phyloP scores from a whole-genome alignment of 345 rosid genomes.

The Dimocarpus longan region DNA sequence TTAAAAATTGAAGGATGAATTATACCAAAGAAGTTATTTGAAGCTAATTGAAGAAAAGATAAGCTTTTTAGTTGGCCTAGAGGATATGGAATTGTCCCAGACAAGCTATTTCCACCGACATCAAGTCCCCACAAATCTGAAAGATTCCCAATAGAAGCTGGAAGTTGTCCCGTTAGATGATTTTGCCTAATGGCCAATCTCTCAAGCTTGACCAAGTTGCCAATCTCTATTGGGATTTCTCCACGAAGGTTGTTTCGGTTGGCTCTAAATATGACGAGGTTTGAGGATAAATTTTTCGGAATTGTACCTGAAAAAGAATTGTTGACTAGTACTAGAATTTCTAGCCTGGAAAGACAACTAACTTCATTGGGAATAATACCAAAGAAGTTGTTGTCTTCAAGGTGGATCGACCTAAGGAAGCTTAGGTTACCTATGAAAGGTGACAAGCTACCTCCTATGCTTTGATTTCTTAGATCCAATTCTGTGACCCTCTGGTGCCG shows the following conservation, averaged over 20 bases:
- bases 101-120: not conserved
- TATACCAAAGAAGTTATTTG: slow-evolving; percentile 15
- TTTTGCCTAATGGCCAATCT: not conserved
- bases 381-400: not conserved
- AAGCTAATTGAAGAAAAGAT: not conserved
- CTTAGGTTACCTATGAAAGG: not conserved
- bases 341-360: slow-evolving; percentile 8
- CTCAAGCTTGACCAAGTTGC: not conserved
- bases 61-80: slow-evolving; percentile 11
- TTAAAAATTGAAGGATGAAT: slow-evolving; percentile 27
- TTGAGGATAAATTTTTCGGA: not conserved
- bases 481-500: not conserved
- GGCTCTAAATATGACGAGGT: not conserved
- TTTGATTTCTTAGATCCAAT: not conserved
- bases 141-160: slow-evolving; percentile 21
- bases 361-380: slow-evolving; percentile 18
- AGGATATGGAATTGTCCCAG: slow-evolving; percentile 20
- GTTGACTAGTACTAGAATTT: not conserved
- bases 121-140: not conserved
- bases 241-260: not conserved
- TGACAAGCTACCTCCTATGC: not conserved
- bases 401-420: not conserved
- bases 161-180: slow-evolving; percentile 11
- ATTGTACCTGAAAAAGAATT: slow-evolving; percentile 2
- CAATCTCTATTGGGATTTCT: slow-evolving; percentile 6